Percentiles rank a stretch among this genome's conserved stretches.
phyloP scores from a whole-genome alignment of 2,329 filamentous ascomycete genomes.

The Penicillium palitans region DNA sequence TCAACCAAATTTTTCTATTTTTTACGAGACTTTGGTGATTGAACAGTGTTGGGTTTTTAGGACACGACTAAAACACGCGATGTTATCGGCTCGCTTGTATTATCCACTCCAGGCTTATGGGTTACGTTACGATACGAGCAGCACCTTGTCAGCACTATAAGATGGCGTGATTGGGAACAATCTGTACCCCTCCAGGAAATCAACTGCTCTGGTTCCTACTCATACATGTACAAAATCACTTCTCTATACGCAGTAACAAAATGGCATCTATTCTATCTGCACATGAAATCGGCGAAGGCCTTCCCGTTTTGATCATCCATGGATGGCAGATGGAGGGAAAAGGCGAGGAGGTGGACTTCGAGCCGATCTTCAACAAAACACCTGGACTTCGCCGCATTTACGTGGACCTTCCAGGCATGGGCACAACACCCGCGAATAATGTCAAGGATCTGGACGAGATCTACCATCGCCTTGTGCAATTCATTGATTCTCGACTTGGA shows the following conservation, averaged over 20 bases:
- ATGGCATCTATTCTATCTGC: constrained; percentile 24
- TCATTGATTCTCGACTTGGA: constrained; percentile 30
- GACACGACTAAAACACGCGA: not conserved
- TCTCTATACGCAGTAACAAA: not conserved
- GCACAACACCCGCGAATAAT: constrained; percentile 27
- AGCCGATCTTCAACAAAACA: constrained; percentile 29
- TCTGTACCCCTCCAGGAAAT: not conserved
- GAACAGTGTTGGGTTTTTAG: too few relatives aligned
- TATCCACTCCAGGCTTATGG: not conserved
- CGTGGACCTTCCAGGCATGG: constrained; percentile 34
- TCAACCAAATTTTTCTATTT: too few relatives aligned
- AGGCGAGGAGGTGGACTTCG: constrained; percentile 29
- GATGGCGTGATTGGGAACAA: not conserved
- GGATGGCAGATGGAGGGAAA: constrained; percentile 28
- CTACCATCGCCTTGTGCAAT: constrained; percentile 25
- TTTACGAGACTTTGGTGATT: too few relatives aligned
- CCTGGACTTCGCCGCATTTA: constrained; percentile 29
- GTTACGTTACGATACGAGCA: not conserved
- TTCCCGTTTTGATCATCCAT: constrained; percentile 32
- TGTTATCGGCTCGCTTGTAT: not conserved
- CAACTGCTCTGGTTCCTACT: not conserved
- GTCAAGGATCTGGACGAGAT: constrained; percentile 31
- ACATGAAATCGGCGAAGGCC: constrained; percentile 28
- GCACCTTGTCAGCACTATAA: not conserved
- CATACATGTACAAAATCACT: not conserved